These are phyloP conservation scores for Boletus hoseneyae DNA, from an alignment of 1,284 basidiomycete species.

Conservation along the genomic window DNA sequence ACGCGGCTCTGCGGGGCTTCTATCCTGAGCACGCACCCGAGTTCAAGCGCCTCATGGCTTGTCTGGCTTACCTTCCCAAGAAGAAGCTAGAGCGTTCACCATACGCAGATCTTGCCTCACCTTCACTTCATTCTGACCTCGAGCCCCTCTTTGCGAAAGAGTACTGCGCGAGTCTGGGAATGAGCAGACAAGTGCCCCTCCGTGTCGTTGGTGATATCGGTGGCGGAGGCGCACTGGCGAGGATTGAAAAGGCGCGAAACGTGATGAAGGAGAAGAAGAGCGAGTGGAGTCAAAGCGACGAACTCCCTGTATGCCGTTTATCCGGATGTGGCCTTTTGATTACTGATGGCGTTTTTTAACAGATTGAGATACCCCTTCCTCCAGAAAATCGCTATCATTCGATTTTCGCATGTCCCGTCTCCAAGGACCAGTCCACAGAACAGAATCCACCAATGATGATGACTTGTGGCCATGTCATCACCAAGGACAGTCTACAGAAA, in stretches of 20 bases:
- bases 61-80: constrained; percentile 69
- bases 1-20: constrained; percentile 62
- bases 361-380: constrained; percentile 94
- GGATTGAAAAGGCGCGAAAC: constrained; percentile 89
- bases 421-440: constrained; percentile 94
- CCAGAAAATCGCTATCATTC: constrained; percentile 91
- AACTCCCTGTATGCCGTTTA: constrained; percentile 67
- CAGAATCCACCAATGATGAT: constrained; percentile 98
- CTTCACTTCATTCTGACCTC: constrained; percentile 69
- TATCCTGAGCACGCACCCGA: constrained; percentile 61
- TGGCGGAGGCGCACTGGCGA: constrained; percentile 81
- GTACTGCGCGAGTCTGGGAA: constrained; percentile 82
- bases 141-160: constrained; percentile 84
- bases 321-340: not conserved
- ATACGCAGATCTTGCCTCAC: constrained; percentile 70
- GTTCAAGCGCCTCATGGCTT: constrained; percentile 75
- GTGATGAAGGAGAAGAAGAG: constrained; percentile 91
- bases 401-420: constrained; percentile 96
- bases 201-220: constrained; percentile 88
- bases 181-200: constrained; percentile 86
- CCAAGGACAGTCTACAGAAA: constrained; percentile 83
- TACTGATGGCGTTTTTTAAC: constrained; percentile 9
- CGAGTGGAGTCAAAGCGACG: constrained; percentile 87
- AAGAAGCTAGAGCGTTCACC: constrained; percentile 62
- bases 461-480: constrained; percentile 91